These are phyloP conservation scores for Boletus subcaerulescens DNA, from an alignment of 768 basidiomycete species.

Conservation along the genomic window DNA sequence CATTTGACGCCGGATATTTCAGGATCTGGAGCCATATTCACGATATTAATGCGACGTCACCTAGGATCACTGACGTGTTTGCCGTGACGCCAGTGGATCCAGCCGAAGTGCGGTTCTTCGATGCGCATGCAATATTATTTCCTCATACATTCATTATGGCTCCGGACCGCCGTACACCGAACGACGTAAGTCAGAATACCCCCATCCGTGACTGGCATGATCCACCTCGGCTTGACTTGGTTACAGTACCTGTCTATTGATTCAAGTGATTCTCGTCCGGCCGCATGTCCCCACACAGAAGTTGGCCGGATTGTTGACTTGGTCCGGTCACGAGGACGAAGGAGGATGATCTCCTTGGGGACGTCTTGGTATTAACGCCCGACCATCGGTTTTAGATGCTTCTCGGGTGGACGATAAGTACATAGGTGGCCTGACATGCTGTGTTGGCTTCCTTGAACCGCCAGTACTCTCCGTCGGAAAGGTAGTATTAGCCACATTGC, in stretches of 20 bases:
- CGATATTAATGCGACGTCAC: neutral
- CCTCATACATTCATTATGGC: too few relatives aligned
- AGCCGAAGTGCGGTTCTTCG: neutral
- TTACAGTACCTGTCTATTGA: too few relatives aligned
- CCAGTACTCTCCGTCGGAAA: too few relatives aligned
- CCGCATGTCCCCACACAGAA: too few relatives aligned
- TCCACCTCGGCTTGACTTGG: too few relatives aligned
- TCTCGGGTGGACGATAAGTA: too few relatives aligned
- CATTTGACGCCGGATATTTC: neutral
- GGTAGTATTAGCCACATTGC: too few relatives aligned
- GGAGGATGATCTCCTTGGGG: neutral
- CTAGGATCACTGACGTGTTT: neutral
- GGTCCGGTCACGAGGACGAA: neutral
- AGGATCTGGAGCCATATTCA: neutral
- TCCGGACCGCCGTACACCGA: neutral
- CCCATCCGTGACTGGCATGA: too few relatives aligned
- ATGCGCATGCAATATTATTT: neutral
- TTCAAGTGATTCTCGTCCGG: too few relatives aligned
- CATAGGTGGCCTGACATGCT: neutral
- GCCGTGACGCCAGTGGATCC: constrained; percentile 5
- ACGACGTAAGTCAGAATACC: neutral
- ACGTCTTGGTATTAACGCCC: neutral
- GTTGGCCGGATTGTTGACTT: too few relatives aligned
- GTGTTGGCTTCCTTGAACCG: too few relatives aligned
- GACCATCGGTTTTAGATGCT: too few relatives aligned